phyloP scores from a whole-genome alignment of 148 eudicot genomes.

The Fallopia convolvulus region DNA sequence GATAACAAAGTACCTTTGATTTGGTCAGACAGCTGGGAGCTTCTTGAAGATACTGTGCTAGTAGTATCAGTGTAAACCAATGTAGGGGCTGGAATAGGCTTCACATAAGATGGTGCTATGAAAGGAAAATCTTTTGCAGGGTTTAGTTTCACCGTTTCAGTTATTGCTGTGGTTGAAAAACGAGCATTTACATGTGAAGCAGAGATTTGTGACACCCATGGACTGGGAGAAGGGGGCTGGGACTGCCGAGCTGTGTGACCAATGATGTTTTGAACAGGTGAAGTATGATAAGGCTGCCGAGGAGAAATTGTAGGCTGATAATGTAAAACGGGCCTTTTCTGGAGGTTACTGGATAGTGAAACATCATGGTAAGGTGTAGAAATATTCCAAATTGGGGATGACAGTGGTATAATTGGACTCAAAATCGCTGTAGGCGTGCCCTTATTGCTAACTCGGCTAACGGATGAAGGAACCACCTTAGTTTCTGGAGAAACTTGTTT shows the following conservation, averaged over 20 bases:
- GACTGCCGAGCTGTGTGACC: conserved; percentile 69
- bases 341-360: conserved; percentile 34
- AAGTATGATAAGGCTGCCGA: conserved; percentile 56
- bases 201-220: conserved; percentile 64
- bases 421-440: conserved; percentile 36
- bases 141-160: conserved; percentile 59
- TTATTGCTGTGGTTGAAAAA: conserved; percentile 39
- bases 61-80: conserved; percentile 28
- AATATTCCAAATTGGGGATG: conserved; percentile 87
- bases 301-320: conserved; percentile 54
- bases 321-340: conserved; percentile 44
- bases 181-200: conserved; percentile 37
- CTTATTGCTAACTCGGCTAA: conserved; percentile 45
- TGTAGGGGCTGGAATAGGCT: conserved; percentile 32
- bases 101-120: conserved; percentile 29
- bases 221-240: conserved; percentile 42
- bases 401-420: conserved; percentile 53
- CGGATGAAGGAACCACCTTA: conserved; percentile 38
- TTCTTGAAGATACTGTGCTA: conserved; percentile 25
- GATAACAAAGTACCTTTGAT: conserved; percentile 21
- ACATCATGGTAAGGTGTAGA: conserved; percentile 60
- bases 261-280: conserved; percentile 39
- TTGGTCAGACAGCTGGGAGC: conserved; percentile 26
- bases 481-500: conserved; percentile 40
- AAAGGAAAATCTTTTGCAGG: conserved; percentile 45